Percentiles rank a stretch among this genome's conserved stretches.
Evolutionary conservation across 2,329 filamentous ascomycete genomes (phyloP).

Genomic region (Didymella lethalis): DNA sequence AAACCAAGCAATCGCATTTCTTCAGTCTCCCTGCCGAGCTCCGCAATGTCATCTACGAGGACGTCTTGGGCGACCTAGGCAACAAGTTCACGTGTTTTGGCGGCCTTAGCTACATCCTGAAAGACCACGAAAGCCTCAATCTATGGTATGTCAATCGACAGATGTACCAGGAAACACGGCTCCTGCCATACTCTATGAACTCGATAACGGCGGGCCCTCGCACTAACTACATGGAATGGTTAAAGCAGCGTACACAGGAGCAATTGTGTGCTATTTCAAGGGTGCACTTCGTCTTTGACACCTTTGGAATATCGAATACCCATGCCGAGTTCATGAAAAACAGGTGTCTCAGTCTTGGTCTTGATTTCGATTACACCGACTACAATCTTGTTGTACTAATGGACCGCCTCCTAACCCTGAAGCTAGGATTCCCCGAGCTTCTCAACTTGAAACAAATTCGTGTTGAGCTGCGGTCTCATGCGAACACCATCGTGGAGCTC

Average conservation of each 20-base stretch:
- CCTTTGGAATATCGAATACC: not conserved
- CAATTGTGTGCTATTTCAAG: constrained; percentile 1
- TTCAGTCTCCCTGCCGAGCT: constrained; percentile 2
- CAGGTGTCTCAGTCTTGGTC: too few species aligned
- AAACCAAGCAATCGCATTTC: not conserved
- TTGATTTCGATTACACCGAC: not conserved
- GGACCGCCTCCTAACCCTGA: not conserved
- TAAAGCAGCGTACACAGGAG: not conserved
- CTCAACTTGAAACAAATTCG: not conserved
- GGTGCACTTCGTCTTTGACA: constrained; percentile 3
- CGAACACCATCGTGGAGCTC: not conserved
- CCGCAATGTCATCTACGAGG: constrained; percentile 4
- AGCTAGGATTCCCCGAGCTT: not conserved
- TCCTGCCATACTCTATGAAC: constrained; percentile 2
- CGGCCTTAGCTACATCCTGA: constrained; percentile 3
- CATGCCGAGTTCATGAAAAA: not conserved
- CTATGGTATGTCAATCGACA: constrained; percentile 3
- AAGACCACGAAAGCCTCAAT: not conserved
- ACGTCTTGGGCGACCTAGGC: constrained; percentile 1
- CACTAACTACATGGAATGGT: constrained; percentile 2
- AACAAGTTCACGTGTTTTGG: constrained; percentile 4
- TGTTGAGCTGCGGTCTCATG: not conserved
- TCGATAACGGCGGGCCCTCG: constrained; percentile 7
- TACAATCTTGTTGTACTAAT: not conserved
- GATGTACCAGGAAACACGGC: not conserved